Conservation (phyloP, 2,329 filamentous ascomycete species). For the Colletotrichum spinosum region DNA sequence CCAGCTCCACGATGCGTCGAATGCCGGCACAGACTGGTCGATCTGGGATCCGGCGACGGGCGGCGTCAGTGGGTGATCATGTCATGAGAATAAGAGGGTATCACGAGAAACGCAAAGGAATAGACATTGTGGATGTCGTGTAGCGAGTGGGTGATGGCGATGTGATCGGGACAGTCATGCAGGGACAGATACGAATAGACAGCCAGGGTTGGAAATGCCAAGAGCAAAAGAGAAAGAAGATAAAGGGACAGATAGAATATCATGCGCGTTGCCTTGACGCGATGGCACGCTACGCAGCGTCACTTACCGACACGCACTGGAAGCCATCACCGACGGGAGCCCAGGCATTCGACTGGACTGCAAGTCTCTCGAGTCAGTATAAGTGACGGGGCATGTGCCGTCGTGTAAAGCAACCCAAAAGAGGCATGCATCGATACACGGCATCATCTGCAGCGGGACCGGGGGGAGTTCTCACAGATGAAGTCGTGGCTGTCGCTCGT, state of each 20-base stretch:
- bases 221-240: background rate
- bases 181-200: background rate
- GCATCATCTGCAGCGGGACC: background rate
- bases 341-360: constrained; percentile 48
- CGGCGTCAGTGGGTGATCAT: background rate
- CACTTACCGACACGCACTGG: constrained; percentile 46
- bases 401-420: background rate
- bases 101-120: background rate
- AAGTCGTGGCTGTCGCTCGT: constrained; percentile 39
- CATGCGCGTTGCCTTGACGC: background rate
- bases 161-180: background rate
- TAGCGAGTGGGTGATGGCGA: background rate
- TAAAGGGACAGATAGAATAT: background rate
- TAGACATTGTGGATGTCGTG: background rate
- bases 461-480: constrained; percentile 40
- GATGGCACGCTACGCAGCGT: constrained; percentile 9
- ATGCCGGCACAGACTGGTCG: constrained; percentile 43
- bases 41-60: constrained; percentile 34
- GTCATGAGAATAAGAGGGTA: no score
- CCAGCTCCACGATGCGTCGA: constrained; percentile 49
- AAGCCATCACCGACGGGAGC: constrained; percentile 44
- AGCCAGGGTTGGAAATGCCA: background rate
- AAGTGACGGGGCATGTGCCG: background rate
- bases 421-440: background rate
- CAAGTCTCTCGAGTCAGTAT: constrained; percentile 5